phyloP scores from a whole-genome alignment of 2,329 filamentous ascomycete genomes.

The Tolypocladium pustulatum region DNA sequence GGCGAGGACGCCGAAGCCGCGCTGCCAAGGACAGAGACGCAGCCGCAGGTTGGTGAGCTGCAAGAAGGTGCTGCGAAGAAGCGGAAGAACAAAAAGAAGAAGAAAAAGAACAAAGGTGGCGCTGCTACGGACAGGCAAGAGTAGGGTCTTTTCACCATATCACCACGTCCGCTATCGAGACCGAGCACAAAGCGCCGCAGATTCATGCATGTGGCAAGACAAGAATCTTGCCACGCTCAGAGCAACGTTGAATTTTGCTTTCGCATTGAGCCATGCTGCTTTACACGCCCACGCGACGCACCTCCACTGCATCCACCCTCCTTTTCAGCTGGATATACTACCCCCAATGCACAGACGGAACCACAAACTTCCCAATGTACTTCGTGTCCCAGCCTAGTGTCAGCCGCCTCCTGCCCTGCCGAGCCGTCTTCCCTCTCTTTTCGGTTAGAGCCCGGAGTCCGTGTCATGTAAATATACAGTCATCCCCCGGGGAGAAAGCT shows the following conservation, averaged over 20 bases:
- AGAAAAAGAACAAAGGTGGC: conserved; percentile 1
- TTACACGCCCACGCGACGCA: neutral
- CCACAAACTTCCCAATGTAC: neutral
- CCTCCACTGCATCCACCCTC: neutral
- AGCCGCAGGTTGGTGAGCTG: neutral
- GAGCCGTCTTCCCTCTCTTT: neutral
- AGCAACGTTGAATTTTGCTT: neutral
- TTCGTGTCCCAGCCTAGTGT: neutral
- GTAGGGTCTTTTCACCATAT: neutral
- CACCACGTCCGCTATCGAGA: neutral
- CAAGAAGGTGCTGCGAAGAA: conserved; percentile 1
- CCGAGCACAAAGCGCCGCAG: neutral
- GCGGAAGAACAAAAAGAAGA: conserved; percentile 17
- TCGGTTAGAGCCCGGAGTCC: neutral
- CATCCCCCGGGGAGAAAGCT: neutral
- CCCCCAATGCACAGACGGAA: neutral
- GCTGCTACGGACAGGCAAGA: neutral
- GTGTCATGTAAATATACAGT: neutral
- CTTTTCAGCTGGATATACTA: neutral
- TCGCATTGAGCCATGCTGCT: neutral
- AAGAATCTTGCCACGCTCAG: neutral
- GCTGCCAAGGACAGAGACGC: neutral
- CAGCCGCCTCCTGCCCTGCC: neutral
- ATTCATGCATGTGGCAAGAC: neutral
- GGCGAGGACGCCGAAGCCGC: neutral